Conservation (phyloP, 345 rosid genomes). For the Eucalyptus sideroxylon region DNA sequence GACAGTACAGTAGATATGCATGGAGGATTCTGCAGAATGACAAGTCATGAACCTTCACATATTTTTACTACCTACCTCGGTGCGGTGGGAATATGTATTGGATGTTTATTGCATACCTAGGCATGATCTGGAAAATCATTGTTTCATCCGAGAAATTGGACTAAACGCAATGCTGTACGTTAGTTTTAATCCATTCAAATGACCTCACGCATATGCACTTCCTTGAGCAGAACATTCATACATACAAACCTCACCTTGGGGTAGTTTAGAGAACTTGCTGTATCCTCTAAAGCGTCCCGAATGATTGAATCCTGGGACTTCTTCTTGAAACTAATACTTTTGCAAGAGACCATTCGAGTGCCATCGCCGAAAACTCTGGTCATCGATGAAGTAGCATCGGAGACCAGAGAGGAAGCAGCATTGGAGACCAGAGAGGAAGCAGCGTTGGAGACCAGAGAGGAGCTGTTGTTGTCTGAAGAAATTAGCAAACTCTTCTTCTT, state of each 20-base stretch:
- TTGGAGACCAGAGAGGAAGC: not conserved
- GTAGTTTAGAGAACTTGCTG: constrained; percentile 24
- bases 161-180: not conserved
- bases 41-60: not conserved
- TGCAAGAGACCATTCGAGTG: not conserved
- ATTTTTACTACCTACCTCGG: not conserved
- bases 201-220: not conserved
- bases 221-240: not conserved
- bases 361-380: not conserved
- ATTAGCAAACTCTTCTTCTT: not conserved
- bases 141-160: not conserved
- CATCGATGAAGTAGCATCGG: not conserved
- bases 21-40: not conserved
- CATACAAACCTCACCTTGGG: not conserved
- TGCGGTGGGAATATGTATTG: not conserved
- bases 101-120: not conserved
- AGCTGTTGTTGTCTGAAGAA: not conserved
- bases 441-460: not conserved
- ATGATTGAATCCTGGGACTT: not conserved
- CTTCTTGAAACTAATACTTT: constrained; percentile 14
- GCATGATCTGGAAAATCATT: not conserved
- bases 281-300: constrained; percentile 38
- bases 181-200: not conserved
- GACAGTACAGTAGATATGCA: not conserved
- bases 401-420: not conserved